phyloP scores from a whole-genome alignment of 768 basidiomycete genomes.

The Peribolospora kevripleyi region DNA sequence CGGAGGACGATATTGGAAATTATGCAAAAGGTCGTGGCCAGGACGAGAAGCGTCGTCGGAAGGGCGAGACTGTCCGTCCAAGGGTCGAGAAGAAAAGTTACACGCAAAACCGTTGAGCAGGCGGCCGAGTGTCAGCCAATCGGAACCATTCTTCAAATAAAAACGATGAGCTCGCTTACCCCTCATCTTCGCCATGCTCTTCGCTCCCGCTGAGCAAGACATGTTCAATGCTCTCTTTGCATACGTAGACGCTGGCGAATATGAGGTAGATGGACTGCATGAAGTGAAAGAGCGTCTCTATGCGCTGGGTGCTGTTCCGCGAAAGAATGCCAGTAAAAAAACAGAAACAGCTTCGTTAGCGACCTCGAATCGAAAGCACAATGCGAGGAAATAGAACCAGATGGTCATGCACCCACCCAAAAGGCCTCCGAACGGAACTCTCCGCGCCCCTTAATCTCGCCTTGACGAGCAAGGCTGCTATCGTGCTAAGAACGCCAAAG shows the following conservation, averaged over 20 bases:
- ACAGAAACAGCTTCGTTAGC: constrained; percentile 1
- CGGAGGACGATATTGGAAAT: background rate
- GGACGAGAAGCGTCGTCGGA: no score
- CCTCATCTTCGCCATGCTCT: no score
- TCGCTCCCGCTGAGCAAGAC: constrained; percentile 29
- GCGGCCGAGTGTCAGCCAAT: no score
- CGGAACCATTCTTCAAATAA: no score
- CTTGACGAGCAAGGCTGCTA: constrained; percentile 26
- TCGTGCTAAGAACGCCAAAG: constrained; percentile 38
- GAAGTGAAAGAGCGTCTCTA: constrained; percentile 27
- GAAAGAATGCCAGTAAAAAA: no score
- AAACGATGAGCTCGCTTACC: no score
- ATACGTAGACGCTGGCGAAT: constrained; percentile 84
- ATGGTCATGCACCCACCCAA: constrained; percentile 30
- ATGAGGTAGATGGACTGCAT: constrained; percentile 80
- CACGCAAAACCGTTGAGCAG: no score
- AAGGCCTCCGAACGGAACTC: constrained; percentile 24
- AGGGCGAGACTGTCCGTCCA: no score
- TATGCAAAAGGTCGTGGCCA: background rate
- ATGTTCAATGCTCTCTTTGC: constrained; percentile 91
- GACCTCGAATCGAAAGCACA: constrained; percentile 15
- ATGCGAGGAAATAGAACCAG: background rate
- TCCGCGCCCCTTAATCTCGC: constrained; percentile 17
- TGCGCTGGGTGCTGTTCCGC: constrained; percentile 11
- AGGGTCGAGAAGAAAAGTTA: no score